A percentile compares a stretch with the other conserved stretches of the same genome.
Evolutionary conservation across 371 early-diverging fungal species (phyloP).

Genomic region (Batkoa obscura): DNA sequence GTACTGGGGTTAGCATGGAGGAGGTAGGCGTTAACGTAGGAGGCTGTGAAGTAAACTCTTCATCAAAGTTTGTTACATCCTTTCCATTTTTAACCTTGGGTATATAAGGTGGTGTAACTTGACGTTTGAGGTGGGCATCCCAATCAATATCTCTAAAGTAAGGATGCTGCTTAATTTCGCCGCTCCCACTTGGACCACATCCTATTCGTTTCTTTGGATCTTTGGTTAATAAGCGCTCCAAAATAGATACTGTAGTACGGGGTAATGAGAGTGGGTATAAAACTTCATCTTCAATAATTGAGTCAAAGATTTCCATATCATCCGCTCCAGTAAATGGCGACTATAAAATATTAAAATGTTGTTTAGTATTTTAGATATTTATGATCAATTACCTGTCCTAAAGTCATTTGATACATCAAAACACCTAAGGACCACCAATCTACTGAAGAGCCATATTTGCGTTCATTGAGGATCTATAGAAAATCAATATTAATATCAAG

Average conservation of each 20-base stretch:
- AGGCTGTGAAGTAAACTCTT: slow-evolving; percentile 76
- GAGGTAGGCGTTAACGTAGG: slow-evolving; percentile 86
- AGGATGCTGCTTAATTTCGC: slow-evolving; percentile 76
- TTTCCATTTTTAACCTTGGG: slow-evolving; percentile 60
- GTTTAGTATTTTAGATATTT: no score
- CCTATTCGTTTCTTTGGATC: slow-evolving; percentile 79
- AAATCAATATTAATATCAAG: not conserved
- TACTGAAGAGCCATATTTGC: slow-evolving; percentile 58
- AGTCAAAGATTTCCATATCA: slow-evolving; percentile 88
- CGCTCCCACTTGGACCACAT: slow-evolving; percentile 54
- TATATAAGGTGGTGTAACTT: slow-evolving; percentile 70
- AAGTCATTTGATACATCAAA: slow-evolving; percentile 83
- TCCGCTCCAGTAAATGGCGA: slow-evolving; percentile 87
- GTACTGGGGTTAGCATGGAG: no score
- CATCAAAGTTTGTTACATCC: slow-evolving; percentile 90
- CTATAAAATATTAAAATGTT: slow-evolving; percentile 3
- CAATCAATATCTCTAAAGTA: slow-evolving; percentile 88
- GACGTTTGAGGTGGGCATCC: slow-evolving; percentile 69
- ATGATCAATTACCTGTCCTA: slow-evolving; percentile 58
- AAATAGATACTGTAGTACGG: slow-evolving; percentile 65
- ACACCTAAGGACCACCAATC: slow-evolving; percentile 95
- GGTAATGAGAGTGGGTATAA: slow-evolving; percentile 77
- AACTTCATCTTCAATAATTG: slow-evolving; percentile 82
- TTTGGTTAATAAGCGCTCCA: slow-evolving; percentile 68
- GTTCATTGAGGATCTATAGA: slow-evolving; percentile 52